Conservation (phyloP, 164 flowering plant genomes). For the Magnolia kwangsiensis region DNA sequence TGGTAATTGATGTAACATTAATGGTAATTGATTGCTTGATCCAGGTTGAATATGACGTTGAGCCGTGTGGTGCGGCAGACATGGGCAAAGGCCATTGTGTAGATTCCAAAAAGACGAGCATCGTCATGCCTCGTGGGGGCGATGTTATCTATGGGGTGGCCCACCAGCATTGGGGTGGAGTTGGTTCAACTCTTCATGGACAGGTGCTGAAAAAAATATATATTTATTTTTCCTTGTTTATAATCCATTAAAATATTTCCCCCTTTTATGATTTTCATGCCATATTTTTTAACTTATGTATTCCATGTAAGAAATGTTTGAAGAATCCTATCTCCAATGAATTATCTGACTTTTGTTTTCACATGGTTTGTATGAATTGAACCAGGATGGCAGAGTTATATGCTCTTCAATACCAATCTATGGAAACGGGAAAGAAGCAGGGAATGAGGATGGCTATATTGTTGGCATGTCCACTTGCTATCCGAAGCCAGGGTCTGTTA, state of each 20-base stretch:
- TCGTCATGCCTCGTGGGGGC: constrained; percentile 54
- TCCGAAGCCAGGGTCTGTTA: constrained; percentile 67
- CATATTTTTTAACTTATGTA: no score
- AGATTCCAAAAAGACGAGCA: constrained; percentile 37
- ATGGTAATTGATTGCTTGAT: not conserved
- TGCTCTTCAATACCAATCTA: constrained; percentile 72
- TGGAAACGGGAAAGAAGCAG: constrained; percentile 67
- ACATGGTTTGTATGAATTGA: constrained; percentile 6
- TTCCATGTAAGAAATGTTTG: no score
- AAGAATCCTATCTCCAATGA: no score
- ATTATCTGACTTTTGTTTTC: not conserved
- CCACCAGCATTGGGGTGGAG: constrained; percentile 69
- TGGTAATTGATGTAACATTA: not conserved
- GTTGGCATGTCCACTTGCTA: constrained; percentile 92
- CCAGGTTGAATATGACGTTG: constrained; percentile 76
- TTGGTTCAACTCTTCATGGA: constrained; percentile 55
- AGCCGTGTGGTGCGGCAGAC: constrained; percentile 33
- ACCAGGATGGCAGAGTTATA: constrained; percentile 66
- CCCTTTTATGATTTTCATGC: no score
- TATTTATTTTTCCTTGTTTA: not conserved
- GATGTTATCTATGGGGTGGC: constrained; percentile 68
- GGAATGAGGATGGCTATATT: constrained; percentile 75
- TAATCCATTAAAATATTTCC: not conserved
- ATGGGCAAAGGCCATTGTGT: constrained; percentile 30
- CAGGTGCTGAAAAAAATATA: constrained; percentile 38